Evolutionary conservation across 73 alveolate genomes (phyloP), one percentile per base, ranked within the genome.

Genomic region (Uronychia binucleata): DNA sequence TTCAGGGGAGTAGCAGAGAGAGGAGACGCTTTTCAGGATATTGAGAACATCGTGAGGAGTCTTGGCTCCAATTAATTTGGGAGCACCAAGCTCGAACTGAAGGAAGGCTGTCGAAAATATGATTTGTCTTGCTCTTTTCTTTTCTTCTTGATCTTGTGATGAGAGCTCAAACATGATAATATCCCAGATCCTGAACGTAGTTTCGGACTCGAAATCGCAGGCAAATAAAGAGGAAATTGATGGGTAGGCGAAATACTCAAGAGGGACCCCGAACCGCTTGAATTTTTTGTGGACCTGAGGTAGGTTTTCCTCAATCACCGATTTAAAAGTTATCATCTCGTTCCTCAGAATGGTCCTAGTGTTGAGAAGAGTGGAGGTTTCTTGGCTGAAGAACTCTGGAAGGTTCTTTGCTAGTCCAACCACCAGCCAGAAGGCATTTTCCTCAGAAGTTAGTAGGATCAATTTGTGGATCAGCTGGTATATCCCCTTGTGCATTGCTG

Each of bases 141-240:
- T 83, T 11, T 33, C 81, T 75, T 59, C 67, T 46, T 46, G 67
- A 33, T n/a, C n/a, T n/a, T n/a, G n/a, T n/a, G n/a, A n/a, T n/a
- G 84, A 33, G 34, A 83, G 46, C n/a, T 75, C 74, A 34, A 83
- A 83, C 78, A 83, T 83, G 13, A 83, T 83, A 28, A 60, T n/a
- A 74, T 83, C 90, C 90, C 90, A 83, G 26, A 83, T 67, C 30
- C 90, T 67, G 28, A 83, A 81, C 67, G 74, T 84, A 1, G 74
- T 81, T 33, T 75, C 84, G 1, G 84, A 74, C 0, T 58, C 28
- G 78, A 83, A 83, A 32, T 58, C 60, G 34, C 34, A 57, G 26
- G 84, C 34, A 28, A 58, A 83, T 27, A 83, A 83, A 32, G 83
- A 58, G 30, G 90, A 58, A 80, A 83, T 74, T 1, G 83, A 74